Conservation (phyloP, 495 filamentous ascomycete genomes). For the Penicillium herquei region DNA sequence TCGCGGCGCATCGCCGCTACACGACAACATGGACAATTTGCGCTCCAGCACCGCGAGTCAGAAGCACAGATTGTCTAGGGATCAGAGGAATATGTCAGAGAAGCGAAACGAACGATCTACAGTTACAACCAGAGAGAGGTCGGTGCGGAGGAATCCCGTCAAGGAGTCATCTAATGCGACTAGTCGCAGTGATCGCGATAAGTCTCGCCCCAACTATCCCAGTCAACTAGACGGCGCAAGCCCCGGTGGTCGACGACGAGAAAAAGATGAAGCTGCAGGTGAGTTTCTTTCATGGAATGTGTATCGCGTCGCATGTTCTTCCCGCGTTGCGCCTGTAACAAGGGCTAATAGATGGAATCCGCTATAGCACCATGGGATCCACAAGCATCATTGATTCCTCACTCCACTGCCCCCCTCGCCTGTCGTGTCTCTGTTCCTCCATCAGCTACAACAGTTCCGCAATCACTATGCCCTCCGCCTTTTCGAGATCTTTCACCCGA, state of each 20-base stretch:
- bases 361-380: constrained; percentile 72
- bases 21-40: constrained; percentile 37
- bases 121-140: constrained; percentile 63
- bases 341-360: not conserved
- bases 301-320: not conserved
- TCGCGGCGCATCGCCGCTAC: constrained; percentile 34
- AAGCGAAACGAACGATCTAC: constrained; percentile 45
- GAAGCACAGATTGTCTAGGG: constrained; percentile 33
- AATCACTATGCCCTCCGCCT: constrained; percentile 65
- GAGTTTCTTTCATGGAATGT: constrained; percentile 12
- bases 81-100: constrained; percentile 32
- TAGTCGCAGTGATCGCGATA: constrained; percentile 45
- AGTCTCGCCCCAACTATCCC: constrained; percentile 38
- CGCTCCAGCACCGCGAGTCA: constrained; percentile 37
- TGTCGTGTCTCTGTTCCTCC: constrained; percentile 83
- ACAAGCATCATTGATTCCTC: constrained; percentile 73
- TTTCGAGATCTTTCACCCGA: constrained; percentile 72
- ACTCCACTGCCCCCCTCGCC: constrained; percentile 86
- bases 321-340: not conserved
- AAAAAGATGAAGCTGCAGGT: constrained; percentile 40
- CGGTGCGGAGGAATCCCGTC: constrained; percentile 63
- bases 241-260: constrained; percentile 35
- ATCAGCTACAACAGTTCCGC: constrained; percentile 68
- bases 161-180: constrained; percentile 51
- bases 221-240: constrained; percentile 39